Evolutionary conservation across 805 yeast genomes (phyloP), one percentile per base, ranked within the genome.

Genomic region (Monosporozyma yasuniensis): DNA sequence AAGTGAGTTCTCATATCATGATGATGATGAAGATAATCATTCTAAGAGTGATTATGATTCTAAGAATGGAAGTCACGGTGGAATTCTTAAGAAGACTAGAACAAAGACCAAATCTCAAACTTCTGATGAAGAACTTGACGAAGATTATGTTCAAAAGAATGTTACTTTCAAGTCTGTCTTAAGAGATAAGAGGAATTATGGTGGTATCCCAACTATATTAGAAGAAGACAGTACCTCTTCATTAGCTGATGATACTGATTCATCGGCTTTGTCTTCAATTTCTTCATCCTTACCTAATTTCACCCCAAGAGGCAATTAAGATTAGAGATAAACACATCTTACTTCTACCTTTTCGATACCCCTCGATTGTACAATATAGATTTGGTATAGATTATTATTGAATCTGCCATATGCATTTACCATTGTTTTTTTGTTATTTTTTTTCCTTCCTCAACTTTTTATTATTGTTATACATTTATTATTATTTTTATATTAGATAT

Each of bases 91-190:
- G 46, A 44, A 50, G 34, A 47, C 51, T 16, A 58, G 51, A 45
- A 55, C 59, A 3, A 57, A 53, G 32, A 52, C 58, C 2, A 52
- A 48, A 23, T 50, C 61, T 10, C 47, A 41, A 11, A 42, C 18
- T 22, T 51, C 54, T 3, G 51, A 52, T 28, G 41, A 42, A n/a
- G 43, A 41, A 11, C 34, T 47, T 2, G 58, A 55, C 19, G 61
- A 54, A 30, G 51, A 54, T 23, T 49, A 51, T 14, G 56, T 53
- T 23, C 60, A 61, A 42, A 58, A 60, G 44, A 52, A 58, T 18
- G 67, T 65, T 14, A 62, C 68, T 28, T 63, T 71, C 49, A 60
- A 65, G 48, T 52, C 63, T 6, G 58, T 58, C 14, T 58, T 57
- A 44, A 56, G 60, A 49, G 56, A 48, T 39, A 55, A 56, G 23